Percentiles rank a stretch among this genome's conserved stretches.
phyloP scores from a whole-genome alignment of 2,329 filamentous ascomycete genomes.

The Arthroderma uncinatum region DNA sequence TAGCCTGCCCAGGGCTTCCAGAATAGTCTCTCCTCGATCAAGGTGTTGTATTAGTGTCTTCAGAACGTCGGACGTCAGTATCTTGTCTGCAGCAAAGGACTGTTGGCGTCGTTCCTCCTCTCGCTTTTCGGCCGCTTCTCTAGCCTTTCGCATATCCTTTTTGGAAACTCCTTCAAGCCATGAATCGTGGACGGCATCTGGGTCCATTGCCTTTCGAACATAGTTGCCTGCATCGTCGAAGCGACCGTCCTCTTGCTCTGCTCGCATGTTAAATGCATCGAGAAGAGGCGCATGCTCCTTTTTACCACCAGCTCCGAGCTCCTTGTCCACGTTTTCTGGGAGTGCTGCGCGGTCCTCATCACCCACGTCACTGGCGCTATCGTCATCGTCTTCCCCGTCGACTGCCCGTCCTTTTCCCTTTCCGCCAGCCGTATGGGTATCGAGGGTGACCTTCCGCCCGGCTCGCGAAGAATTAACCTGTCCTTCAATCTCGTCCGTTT shows the following conservation, averaged over 20 bases:
- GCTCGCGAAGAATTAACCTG: slow-evolving; percentile 63
- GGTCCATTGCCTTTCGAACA: slow-evolving; percentile 76
- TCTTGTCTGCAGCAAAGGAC: slow-evolving; percentile 61
- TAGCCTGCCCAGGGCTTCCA: slow-evolving; percentile 77
- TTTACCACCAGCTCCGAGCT: slow-evolving; percentile 78
- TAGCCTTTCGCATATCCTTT: slow-evolving; percentile 82
- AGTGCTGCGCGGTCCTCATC: slow-evolving; percentile 58
- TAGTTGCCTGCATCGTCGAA: slow-evolving; percentile 91
- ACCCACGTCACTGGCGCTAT: slow-evolving; percentile 48
- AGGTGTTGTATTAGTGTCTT: slow-evolving; percentile 60
- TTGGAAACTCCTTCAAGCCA: slow-evolving; percentile 91
- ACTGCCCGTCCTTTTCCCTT: slow-evolving; percentile 34
- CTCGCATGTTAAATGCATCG: slow-evolving; percentile 88
- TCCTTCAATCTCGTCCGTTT: slow-evolving; percentile 60
- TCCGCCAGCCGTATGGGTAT: slow-evolving; percentile 43
- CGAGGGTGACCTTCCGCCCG: slow-evolving; percentile 54
- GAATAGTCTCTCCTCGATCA: slow-evolving; percentile 68
- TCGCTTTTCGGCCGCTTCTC: slow-evolving; percentile 73
- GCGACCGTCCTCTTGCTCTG: slow-evolving; percentile 80
- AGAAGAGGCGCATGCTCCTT: slow-evolving; percentile 90
- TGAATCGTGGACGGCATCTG: slow-evolving; percentile 77
- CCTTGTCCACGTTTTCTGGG: slow-evolving; percentile 70
- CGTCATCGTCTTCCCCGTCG: slow-evolving; percentile 49
- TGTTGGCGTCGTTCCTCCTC: slow-evolving; percentile 64
- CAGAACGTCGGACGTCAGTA: slow-evolving; percentile 63